These are phyloP conservation scores for Ascochyta fabae DNA, from an alignment of 2,329 filamentous ascomycete genomes.

Conservation along the genomic window DNA sequence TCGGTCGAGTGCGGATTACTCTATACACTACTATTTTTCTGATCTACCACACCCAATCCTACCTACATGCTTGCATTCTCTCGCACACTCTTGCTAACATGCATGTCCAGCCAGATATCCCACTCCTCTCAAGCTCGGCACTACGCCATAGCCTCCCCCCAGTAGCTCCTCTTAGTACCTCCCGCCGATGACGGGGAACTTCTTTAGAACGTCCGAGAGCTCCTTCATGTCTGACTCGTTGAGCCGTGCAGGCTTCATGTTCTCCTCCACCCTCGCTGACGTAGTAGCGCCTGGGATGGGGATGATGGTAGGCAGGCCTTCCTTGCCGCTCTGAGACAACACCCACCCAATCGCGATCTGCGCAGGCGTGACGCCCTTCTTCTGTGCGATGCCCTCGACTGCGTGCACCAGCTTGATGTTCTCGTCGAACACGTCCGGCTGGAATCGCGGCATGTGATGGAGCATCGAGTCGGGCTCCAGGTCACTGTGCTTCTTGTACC, in stretches of 20 bases:
- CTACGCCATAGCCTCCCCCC: slow-evolving; percentile 8
- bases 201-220: slow-evolving; percentile 59
- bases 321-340: slow-evolving; percentile 55
- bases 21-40: slow-evolving; percentile 59
- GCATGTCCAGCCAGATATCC: not conserved
- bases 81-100: slow-evolving; percentile 20
- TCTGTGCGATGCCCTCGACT: slow-evolving; percentile 64
- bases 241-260: slow-evolving; percentile 62
- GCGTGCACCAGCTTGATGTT: slow-evolving; percentile 69
- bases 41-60: slow-evolving; percentile 26
- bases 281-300: slow-evolving; percentile 71
- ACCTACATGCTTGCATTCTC: not conserved
- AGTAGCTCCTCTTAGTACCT: slow-evolving; percentile 53
- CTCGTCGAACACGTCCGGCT: slow-evolving; percentile 66
- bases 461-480: slow-evolving; percentile 64
- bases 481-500: slow-evolving; percentile 60
- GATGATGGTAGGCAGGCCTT: slow-evolving; percentile 65
- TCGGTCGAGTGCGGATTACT: slow-evolving; percentile 53
- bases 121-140: slow-evolving; percentile 3
- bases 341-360: slow-evolving; percentile 74
- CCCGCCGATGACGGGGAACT: slow-evolving; percentile 51
- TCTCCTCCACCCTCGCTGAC: slow-evolving; percentile 65
- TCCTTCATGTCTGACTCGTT: slow-evolving; percentile 58
- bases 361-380: slow-evolving; percentile 64
- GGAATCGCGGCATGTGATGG: slow-evolving; percentile 63